Evolutionary conservation across 148 eudicot species (phyloP).

Genomic region (Cornus kousa): DNA sequence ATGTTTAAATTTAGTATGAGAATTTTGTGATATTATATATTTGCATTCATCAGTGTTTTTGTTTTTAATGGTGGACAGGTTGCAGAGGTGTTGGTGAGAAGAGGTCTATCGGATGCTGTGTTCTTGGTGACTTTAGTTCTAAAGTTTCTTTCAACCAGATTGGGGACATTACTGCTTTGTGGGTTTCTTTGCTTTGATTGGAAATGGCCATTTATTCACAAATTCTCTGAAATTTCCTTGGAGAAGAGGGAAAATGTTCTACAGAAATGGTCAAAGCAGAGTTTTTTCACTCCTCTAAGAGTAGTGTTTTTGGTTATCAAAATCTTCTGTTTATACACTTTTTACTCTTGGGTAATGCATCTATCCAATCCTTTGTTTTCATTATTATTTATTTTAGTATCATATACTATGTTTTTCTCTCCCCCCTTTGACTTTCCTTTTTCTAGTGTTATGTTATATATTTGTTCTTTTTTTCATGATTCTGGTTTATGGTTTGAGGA

Average conservation of each 20-base stretch:
- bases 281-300: conserved; percentile 34
- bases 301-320: conserved; percentile 43
- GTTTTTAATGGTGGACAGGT: conserved; percentile 27
- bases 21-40: background rate
- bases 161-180: conserved; percentile 69
- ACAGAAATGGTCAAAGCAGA: conserved; percentile 57
- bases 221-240: conserved; percentile 47
- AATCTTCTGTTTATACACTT: conserved; percentile 33
- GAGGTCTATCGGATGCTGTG: conserved; percentile 38
- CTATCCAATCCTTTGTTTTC: background rate
- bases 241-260: conserved; percentile 55
- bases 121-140: conserved; percentile 37
- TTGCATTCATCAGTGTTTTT: background rate
- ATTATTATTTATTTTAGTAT: too few species aligned
- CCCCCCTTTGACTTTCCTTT: background rate
- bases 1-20: background rate
- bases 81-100: conserved; percentile 45
- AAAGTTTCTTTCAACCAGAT: conserved; percentile 49
- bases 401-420: background rate
- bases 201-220: conserved; percentile 64
- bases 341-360: conserved; percentile 43
- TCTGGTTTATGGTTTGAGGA: too few species aligned
- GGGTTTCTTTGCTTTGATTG: conserved; percentile 48
- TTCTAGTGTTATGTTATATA: background rate
- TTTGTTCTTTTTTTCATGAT: background rate